Evolutionary conservation across 2,329 filamentous ascomycete genomes (phyloP), one percentile per base, ranked within the genome.

Genomic region (Talaromyces sp.): DNA sequence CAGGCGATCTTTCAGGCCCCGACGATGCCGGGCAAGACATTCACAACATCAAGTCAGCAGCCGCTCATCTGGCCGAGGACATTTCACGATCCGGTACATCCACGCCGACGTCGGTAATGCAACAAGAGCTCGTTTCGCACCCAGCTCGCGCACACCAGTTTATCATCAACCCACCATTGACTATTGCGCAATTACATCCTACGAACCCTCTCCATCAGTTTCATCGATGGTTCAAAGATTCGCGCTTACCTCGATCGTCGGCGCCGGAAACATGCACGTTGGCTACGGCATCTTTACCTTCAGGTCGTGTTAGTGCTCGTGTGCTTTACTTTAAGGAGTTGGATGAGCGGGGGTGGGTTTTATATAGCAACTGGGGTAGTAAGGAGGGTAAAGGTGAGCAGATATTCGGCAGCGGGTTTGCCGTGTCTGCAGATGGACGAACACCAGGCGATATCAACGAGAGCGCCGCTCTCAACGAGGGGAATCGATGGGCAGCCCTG

Each of bases 291-390:
- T 79, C 81, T 22, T 81, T 97, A 4, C 93, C 93, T 1, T 89
- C 85, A 0, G 94, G 94, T 61, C 86, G 89, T 48, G 89, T 97
- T 19, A 91, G 86, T 48, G 87, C 89, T 3, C 89, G 94, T 60
- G 82, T 91, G 65, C 91, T 99, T 37, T 99, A 97, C 76, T 82
- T 99, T 64, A 99, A 99, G 76, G 94, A 97, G 78, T 84, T 97
- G 22, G 92, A 97, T 73, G 74, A 79, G 56, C 66, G 74, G 5
- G 91, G 92, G 15, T 99, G 95, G 75, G 91, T 97, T 43, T 81
- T 99, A 51, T 99, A 97, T 80, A 89, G 85, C 69, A 99, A 99
- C 74, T 93, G 92, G 78, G 91, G 85, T 60, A 89, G 85, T 60
- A 76, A 81, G 28, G 85, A 86, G 61, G 74, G 74, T 1, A 77